A percentile compares a stretch with the other conserved stretches of the same genome.
These are phyloP conservation scores for Prunus campanulata DNA, from an alignment of 306 rosid genomes.

Conservation along the genomic window DNA sequence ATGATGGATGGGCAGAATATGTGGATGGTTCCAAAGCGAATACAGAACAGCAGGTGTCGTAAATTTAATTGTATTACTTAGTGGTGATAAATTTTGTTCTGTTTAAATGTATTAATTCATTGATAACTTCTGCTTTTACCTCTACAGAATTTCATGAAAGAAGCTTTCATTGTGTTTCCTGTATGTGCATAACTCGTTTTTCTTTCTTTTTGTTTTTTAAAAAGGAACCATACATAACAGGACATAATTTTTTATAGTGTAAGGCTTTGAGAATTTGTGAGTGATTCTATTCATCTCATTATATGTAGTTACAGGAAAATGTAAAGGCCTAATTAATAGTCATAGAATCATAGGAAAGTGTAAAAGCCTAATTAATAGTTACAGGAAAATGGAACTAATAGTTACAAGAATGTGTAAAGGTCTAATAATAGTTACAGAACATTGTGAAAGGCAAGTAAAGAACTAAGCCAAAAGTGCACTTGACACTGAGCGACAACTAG, in stretches of 20 bases:
- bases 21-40: conserved; percentile 38
- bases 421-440: too few relatives aligned
- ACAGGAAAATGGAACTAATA: too few relatives aligned
- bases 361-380: too few relatives aligned
- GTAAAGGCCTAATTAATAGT: neutral
- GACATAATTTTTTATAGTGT: neutral
- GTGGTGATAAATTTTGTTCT: conserved; percentile 2
- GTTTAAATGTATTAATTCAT: neutral
- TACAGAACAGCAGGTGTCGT: conserved; percentile 58
- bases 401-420: too few relatives aligned
- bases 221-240: neutral
- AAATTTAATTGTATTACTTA: conserved; percentile 9
- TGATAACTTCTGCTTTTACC: neutral
- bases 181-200: neutral
- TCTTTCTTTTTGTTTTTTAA: neutral
- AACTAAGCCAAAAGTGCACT: too few relatives aligned
- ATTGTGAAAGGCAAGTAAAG: too few relatives aligned
- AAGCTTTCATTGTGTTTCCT: neutral
- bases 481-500: too few relatives aligned
- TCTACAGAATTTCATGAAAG: neutral
- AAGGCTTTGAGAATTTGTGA: neutral
- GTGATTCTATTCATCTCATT: neutral
- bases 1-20: conserved; percentile 74
- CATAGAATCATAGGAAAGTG: neutral
- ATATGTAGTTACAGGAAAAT: neutral